Conservation (phyloP, 805 yeast genomes). For the Zygotorulaspora sp. region DNA sequence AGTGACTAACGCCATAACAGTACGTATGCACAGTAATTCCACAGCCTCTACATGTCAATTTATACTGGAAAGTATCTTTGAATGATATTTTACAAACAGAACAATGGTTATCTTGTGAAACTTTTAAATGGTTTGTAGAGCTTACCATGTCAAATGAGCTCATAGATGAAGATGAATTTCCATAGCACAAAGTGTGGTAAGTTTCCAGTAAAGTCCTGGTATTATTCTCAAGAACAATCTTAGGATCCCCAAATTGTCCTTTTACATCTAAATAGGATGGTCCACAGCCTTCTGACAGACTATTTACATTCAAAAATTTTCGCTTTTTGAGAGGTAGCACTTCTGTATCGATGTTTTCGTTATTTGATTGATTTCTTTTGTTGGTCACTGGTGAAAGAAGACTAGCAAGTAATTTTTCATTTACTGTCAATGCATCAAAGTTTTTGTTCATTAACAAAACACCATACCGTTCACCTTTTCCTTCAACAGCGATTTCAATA, state of each 20-base stretch:
- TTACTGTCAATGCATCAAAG: conserved; percentile 14
- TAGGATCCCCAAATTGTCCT: not conserved
- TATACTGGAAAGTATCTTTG: conserved; percentile 23
- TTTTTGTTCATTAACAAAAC: conserved; percentile 14
- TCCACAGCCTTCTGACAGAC: not conserved
- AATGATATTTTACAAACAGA: conserved; percentile 49
- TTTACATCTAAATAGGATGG: too few species aligned
- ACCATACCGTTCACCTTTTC: conserved; percentile 6
- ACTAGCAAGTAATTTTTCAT: conserved; percentile 3
- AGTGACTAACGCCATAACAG: conserved; percentile 55
- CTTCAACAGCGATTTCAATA: conserved; percentile 5
- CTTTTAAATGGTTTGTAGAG: too few species aligned
- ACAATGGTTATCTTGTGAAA: too few species aligned
- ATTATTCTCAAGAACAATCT: not conserved
- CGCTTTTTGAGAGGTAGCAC: not conserved
- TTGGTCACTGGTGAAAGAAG: not conserved
- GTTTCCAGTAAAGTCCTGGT: conserved; percentile 2
- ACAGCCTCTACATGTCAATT: conserved; percentile 54
- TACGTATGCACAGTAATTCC: conserved; percentile 63
- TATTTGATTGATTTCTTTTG: not conserved
- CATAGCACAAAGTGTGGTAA: conserved; percentile 7
- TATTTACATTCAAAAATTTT: not conserved
- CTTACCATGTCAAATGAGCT: too few species aligned
- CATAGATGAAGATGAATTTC: too few species aligned
- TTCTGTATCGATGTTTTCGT: not conserved